These are phyloP conservation scores for Capronia americana DNA, from an alignment of 2,329 filamentous ascomycete genomes.

Conservation along the genomic window DNA sequence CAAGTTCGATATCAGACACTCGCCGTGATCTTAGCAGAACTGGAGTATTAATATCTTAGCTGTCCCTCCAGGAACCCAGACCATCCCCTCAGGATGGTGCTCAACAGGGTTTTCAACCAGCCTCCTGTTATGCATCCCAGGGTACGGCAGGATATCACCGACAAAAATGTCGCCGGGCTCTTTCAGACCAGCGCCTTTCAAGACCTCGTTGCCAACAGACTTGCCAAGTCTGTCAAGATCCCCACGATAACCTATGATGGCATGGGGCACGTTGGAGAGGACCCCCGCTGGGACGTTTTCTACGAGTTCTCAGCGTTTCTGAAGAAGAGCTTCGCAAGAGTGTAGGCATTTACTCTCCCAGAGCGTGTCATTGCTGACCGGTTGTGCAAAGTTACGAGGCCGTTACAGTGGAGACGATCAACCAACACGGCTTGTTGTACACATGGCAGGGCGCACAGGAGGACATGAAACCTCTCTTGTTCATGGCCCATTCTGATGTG, in stretches of 20 bases:
- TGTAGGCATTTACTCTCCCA: slow-evolving; percentile 44
- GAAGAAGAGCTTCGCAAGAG: slow-evolving; percentile 58
- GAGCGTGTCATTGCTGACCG: slow-evolving; percentile 7
- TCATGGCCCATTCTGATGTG: slow-evolving; percentile 69
- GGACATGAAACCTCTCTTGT: slow-evolving; percentile 60
- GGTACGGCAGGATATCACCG: slow-evolving; percentile 27
- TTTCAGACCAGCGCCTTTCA: slow-evolving; percentile 32
- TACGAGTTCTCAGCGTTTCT: slow-evolving; percentile 60
- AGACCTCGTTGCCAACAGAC: slow-evolving; percentile 31
- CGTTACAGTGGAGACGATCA: slow-evolving; percentile 56
- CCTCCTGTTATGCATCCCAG: slow-evolving; percentile 31
- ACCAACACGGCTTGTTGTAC: slow-evolving; percentile 65
- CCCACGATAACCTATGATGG: slow-evolving; percentile 64
- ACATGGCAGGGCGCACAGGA: slow-evolving; percentile 62
- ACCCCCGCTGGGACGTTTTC: slow-evolving; percentile 66
- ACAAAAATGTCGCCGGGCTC: slow-evolving; percentile 29
- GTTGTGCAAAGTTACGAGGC: slow-evolving; percentile 20
- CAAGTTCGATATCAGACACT: slow-evolving; percentile 10
- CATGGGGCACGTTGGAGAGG: slow-evolving; percentile 60
- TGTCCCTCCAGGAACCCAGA: background rate
- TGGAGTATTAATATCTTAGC: background rate
- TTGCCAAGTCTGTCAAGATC: slow-evolving; percentile 59
- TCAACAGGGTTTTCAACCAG: slow-evolving; percentile 26
- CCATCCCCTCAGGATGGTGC: slow-evolving; percentile 24
- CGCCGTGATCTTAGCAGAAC: background rate